These are phyloP conservation scores for Penicillium dipodomyicola DNA, from an alignment of 495 filamentous ascomycete genomes.

Conservation along the genomic window DNA sequence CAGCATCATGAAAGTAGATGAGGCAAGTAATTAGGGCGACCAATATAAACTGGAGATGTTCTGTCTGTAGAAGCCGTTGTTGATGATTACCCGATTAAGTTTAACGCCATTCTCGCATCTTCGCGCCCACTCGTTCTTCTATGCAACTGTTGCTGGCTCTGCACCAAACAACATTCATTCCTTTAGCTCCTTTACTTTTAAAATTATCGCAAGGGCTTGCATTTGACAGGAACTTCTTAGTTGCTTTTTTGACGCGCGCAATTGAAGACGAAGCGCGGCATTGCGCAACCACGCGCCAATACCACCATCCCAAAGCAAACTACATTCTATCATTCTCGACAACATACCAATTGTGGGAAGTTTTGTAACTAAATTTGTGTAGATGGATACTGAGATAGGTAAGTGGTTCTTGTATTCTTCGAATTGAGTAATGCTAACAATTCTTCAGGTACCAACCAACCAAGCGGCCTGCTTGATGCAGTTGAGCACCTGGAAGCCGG, in stretches of 20 bases:
- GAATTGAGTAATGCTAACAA: conserved; percentile 1
- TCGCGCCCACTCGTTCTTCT: conserved; percentile 24
- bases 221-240: not conserved
- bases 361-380: not conserved
- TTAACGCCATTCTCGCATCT: conserved; percentile 17
- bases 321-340: not conserved
- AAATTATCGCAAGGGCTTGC: not conserved
- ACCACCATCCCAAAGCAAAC: not conserved
- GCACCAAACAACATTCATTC: not conserved
- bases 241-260: not conserved
- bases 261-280: not conserved
- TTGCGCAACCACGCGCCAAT: not conserved
- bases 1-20: not conserved
- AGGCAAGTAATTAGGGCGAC: not conserved
- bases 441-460: conserved; percentile 16
- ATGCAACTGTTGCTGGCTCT: not conserved
- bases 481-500: conserved; percentile 46
- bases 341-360: not conserved
- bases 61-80: conserved; percentile 11
- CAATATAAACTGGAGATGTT: not conserved
- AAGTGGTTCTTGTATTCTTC: not conserved
- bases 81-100: conserved; percentile 26
- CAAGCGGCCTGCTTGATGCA: conserved; percentile 36
- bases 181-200: not conserved
- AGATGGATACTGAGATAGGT: conserved; percentile 4